Evolutionary conservation across 148 eudicot genomes (phyloP).

Genomic region (Chenopodium berlandieri): DNA sequence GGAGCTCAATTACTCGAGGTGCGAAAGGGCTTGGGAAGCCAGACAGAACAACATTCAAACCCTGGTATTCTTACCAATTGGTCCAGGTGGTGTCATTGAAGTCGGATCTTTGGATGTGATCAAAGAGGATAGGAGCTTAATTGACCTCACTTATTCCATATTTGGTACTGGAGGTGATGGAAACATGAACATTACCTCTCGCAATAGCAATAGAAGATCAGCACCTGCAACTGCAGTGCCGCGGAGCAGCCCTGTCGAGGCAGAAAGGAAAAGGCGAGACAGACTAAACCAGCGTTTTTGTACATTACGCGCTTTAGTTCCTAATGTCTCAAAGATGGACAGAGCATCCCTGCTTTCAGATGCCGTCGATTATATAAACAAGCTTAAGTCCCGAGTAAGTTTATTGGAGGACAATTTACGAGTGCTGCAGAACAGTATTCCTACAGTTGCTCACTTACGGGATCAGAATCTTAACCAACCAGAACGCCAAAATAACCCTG

Average conservation of each 20-base stretch:
- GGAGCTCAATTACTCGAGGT: not conserved
- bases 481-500: not conserved
- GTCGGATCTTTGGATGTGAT: not conserved
- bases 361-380: constrained; percentile 49
- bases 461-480: not conserved
- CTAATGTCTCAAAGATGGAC: constrained; percentile 59
- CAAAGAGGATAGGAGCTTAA: not conserved
- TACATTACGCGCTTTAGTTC: constrained; percentile 51
- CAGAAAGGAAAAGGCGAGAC: constrained; percentile 52
- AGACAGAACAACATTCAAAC: not conserved
- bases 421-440: not conserved
- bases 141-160: not conserved
- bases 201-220: not conserved
- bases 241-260: constrained; percentile 44
- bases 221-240: not conserved
- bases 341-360: constrained; percentile 55
- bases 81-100: not conserved
- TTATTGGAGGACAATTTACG: not conserved
- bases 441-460: not conserved
- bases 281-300: constrained; percentile 54
- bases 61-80: not conserved
- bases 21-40: not conserved
- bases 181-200: not conserved
- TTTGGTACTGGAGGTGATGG: not conserved
- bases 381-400: constrained; percentile 31